A percentile compares a stretch with the other conserved stretches of the same genome.
These are phyloP conservation scores for Talaromyces funiculosus DNA, from an alignment of 2,329 filamentous ascomycete species.

Conservation along the genomic window DNA sequence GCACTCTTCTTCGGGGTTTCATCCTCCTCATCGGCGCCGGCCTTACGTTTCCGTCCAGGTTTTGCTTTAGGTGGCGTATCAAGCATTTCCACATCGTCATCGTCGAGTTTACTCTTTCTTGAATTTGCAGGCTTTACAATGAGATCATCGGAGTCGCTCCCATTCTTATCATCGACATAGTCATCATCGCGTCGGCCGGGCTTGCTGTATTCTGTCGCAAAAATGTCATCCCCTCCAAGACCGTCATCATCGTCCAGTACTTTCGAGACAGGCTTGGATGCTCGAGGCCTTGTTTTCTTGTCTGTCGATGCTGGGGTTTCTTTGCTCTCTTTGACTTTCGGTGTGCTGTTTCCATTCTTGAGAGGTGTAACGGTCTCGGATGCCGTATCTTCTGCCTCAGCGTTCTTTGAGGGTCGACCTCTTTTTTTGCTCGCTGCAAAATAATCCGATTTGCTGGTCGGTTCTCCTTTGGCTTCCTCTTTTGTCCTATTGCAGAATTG, in stretches of 20 bases:
- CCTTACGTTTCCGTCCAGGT: slow-evolving; percentile 51
- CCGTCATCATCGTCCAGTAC: slow-evolving; percentile 61
- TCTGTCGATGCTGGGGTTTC: slow-evolving; percentile 11
- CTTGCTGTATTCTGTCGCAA: slow-evolving; percentile 64
- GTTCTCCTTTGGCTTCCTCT: slow-evolving; percentile 48
- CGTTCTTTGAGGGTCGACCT: slow-evolving; percentile 38
- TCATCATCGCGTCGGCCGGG: slow-evolving; percentile 59
- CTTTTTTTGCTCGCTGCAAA: slow-evolving; percentile 56
- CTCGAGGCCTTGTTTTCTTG: slow-evolving; percentile 15
- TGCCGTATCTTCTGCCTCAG: slow-evolving; percentile 18
- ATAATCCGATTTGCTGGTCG: slow-evolving; percentile 58
- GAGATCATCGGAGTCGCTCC: slow-evolving; percentile 59
- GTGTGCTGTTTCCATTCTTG: slow-evolving; percentile 21
- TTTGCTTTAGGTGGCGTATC: slow-evolving; percentile 42
- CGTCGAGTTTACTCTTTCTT: slow-evolving; percentile 32
- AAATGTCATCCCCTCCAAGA: slow-evolving; percentile 72
- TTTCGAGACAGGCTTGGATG: slow-evolving; percentile 24
- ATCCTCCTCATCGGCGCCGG: slow-evolving; percentile 47
- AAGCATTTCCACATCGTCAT: slow-evolving; percentile 50
- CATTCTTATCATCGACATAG: slow-evolving; percentile 63
- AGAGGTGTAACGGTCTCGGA: slow-evolving; percentile 11
- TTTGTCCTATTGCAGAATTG: slow-evolving; percentile 36
- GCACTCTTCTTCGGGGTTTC: slow-evolving; percentile 49
- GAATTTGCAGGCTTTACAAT: slow-evolving; percentile 55
- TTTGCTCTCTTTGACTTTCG: slow-evolving; percentile 42